Evolutionary conservation across 805 yeast genomes (phyloP), one percentile per base, ranked within the genome.

Genomic region (Cyberlindnera amylophila): DNA sequence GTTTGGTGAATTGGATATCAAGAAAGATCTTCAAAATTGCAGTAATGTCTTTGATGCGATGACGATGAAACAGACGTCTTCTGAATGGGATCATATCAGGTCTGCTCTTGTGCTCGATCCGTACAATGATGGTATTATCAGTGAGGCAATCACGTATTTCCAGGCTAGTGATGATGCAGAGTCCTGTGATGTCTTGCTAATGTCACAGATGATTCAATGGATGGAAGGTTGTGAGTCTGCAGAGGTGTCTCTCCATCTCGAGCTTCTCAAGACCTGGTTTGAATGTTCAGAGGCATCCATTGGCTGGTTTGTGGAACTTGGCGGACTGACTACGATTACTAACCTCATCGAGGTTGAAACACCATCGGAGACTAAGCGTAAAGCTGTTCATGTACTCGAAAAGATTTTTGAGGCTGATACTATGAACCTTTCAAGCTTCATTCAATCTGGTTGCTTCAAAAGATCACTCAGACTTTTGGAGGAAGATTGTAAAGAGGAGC

Each of bases 401-500:
- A 1, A 12, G 2, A 14, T 52, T 1, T 43, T 71, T 18, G 49
- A 57, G n/a, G 3, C 15, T 10, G 49, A 53, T 9, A 66, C 64
- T 13, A 51, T 48, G 18, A 66, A 71, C 2, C 46, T 71, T 11
- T 56, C 66, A 4, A 61, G 65, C 64, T 69, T 72, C 45, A 63
- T 72, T 4, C 67, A 74, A 3, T 60, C 70, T 39, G 79, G 79
- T 4, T 75, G 76, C 0, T 52, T 74, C 17, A 62, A 65, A 29
- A 61, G 65, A 4, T 52, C 68, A 16, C 53, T 75, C 3, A 63
- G 66, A 32, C 64, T 73, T 37, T 62, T 72, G 3, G 74, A 72
- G 42, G 77, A 69, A 40, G 74, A 71, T 41, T 70, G 63, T 41
- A 72, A 67, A 37, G 34, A 58, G 1, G 53, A 63, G 4, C 74